Percentiles rank a stretch among this genome's conserved stretches.
Evolutionary conservation across 164 flowering plant species (phyloP).

Genomic region (Kalanchoe fedtschenkoi): DNA sequence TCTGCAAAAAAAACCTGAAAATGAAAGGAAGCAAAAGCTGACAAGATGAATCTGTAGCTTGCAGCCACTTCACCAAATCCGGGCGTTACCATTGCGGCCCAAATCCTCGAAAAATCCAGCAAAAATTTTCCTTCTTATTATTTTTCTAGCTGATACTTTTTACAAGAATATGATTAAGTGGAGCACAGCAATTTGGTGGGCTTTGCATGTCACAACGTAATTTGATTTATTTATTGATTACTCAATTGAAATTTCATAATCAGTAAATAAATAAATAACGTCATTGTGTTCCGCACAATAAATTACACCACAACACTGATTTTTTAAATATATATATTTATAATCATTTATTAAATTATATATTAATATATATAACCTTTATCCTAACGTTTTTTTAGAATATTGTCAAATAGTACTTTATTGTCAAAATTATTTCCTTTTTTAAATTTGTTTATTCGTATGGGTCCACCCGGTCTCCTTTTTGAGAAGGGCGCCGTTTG

Average conservation of each 20-base stretch:
- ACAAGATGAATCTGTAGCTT: not conserved
- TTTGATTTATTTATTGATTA: not conserved
- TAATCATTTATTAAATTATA: too few relatives aligned
- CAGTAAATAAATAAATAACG: too few relatives aligned
- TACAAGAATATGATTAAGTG: too few relatives aligned
- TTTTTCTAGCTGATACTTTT: not conserved
- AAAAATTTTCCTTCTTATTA: not conserved
- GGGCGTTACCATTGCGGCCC: not conserved
- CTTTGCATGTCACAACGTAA: too few relatives aligned
- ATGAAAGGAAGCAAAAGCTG: not conserved
- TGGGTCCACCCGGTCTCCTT: not conserved
- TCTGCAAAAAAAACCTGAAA: not conserved
- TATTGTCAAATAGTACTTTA: not conserved
- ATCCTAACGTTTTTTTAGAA: not conserved
- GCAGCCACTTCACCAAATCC: not conserved
- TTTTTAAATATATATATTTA: too few relatives aligned
- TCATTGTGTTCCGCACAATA: too few relatives aligned
- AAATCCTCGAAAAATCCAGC: constrained; percentile 6
- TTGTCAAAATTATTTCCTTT: not conserved
- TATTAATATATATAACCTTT: too few relatives aligned
- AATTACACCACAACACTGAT: too few relatives aligned
- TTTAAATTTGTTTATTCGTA: not conserved
- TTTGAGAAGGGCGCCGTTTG: not conserved
- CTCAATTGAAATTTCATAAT: too few relatives aligned
- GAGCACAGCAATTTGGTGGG: too few relatives aligned